These are phyloP conservation scores for Hemisphaericaspora subhashii DNA, from an alignment of 1,139 yeast genomes.

Conservation along the genomic window DNA sequence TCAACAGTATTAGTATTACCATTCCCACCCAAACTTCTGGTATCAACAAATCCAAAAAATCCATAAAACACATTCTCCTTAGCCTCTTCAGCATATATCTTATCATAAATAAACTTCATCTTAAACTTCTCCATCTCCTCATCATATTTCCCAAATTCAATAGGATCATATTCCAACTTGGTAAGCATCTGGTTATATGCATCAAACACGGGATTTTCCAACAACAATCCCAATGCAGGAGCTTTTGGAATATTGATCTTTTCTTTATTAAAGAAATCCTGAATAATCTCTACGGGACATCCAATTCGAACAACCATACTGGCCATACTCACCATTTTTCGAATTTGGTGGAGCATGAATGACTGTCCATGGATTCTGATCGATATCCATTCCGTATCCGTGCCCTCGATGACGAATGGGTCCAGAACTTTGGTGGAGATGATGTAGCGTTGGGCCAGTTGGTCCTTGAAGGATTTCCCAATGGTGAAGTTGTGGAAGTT, in stretches of 20 bases:
- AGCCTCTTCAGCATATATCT: conserved; percentile 86
- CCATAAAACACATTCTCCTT: conserved; percentile 86
- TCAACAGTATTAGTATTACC: conserved; percentile 18
- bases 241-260: conserved; percentile 94
- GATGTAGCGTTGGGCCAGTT: conserved; percentile 83
- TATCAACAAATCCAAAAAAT: conserved; percentile 84
- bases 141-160: conserved; percentile 68
- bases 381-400: conserved; percentile 96
- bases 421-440: conserved; percentile 77
- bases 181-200: conserved; percentile 73
- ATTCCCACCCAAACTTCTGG: conserved; percentile 42
- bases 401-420: conserved; percentile 88
- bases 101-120: conserved; percentile 84
- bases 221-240: conserved; percentile 87
- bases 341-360: conserved; percentile 95
- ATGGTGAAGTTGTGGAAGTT: conserved; percentile 94
- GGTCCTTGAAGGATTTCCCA: conserved; percentile 84
- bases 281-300: conserved; percentile 72
- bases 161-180: conserved; percentile 75
- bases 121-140: conserved; percentile 82
- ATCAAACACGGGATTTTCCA: conserved; percentile 91
- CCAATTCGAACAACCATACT: conserved; percentile 82
- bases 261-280: conserved; percentile 72
- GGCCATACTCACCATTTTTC: conserved; percentile 98
- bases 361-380: conserved; percentile 97